A percentile compares a stretch with the other conserved stretches of the same genome.
Evolutionary conservation across 2,329 filamentous ascomycete genomes (phyloP).

Genomic region (Pseudogymnoascus sp.): DNA sequence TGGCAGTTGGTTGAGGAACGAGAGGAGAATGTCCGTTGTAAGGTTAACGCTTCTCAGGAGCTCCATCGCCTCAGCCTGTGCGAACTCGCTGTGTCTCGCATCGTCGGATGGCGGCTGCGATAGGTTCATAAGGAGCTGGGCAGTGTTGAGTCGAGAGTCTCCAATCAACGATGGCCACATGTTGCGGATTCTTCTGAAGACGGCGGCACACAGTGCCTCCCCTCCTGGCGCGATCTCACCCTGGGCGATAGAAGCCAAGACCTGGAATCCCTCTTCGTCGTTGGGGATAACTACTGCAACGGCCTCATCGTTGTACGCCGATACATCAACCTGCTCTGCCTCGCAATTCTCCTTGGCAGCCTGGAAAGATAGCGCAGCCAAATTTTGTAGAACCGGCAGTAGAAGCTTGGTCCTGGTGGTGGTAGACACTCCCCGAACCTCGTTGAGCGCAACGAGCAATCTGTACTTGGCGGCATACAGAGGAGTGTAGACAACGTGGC

Average conservation of each 20-base stretch:
- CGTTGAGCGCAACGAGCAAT: constrained; percentile 64
- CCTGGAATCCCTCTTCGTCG: constrained; percentile 48
- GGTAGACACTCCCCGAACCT: constrained; percentile 61
- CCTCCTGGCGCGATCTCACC: constrained; percentile 36
- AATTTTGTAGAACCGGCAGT: constrained; percentile 65
- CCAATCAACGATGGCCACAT: constrained; percentile 68
- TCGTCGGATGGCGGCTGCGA: constrained; percentile 38
- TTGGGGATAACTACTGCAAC: constrained; percentile 45
- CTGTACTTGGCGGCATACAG: constrained; percentile 60
- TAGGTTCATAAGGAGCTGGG: constrained; percentile 55
- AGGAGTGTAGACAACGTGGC: constrained; percentile 63
- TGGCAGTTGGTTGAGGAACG: constrained; percentile 67
- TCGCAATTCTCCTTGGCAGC: constrained; percentile 44
- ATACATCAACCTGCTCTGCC: constrained; percentile 38
- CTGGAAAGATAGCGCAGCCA: constrained; percentile 49
- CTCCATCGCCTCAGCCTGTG: constrained; percentile 57
- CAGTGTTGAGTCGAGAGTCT: constrained; percentile 50
- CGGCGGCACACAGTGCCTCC: constrained; percentile 48
- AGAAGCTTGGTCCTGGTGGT: constrained; percentile 65
- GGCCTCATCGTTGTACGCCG: constrained; percentile 44
- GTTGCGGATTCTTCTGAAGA: constrained; percentile 60
- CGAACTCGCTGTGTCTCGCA: constrained; percentile 24
- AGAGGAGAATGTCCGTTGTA: constrained; percentile 61
- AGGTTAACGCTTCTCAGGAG: constrained; percentile 66
- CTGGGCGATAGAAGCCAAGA: constrained; percentile 43